Conservation (phyloP, 2,329 filamentous ascomycete genomes). For the Epichloe baconii region DNA sequence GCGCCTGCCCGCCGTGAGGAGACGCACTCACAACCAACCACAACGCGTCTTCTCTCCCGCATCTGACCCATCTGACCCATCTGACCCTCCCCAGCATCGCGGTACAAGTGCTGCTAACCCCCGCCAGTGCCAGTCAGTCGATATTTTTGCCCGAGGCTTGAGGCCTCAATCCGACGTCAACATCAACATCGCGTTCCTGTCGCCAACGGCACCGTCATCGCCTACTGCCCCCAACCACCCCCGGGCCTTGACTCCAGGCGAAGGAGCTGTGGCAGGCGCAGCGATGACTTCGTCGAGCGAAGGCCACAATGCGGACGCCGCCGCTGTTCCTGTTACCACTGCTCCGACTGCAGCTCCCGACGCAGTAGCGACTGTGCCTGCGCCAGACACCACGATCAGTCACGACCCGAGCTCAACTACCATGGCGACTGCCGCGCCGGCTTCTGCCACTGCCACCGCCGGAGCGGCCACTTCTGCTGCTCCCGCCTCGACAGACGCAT, state of each 20-base stretch:
- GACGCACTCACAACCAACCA: slow-evolving; percentile 11
- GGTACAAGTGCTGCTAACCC: not conserved
- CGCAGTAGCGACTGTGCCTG: slow-evolving; percentile 1
- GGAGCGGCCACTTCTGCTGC: not conserved
- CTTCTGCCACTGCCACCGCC: not conserved
- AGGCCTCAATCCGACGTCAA: not conserved
- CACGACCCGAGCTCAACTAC: not conserved
- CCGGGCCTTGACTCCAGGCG: slow-evolving; percentile 23
- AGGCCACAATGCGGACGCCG: slow-evolving; percentile 16
- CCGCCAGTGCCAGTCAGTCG: not conserved
- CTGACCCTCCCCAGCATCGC: slow-evolving; percentile 9
- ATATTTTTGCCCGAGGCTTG: slow-evolving; percentile 12
- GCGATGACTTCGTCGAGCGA: slow-evolving; percentile 49
- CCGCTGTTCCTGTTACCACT: slow-evolving; percentile 4
- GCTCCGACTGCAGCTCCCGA: slow-evolving; percentile 6
- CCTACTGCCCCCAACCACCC: slow-evolving; percentile 1
- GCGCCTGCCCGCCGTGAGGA: not conserved
- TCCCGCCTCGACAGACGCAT: not conserved
- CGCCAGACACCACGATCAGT: not conserved
- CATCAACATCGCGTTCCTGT: slow-evolving; percentile 1
- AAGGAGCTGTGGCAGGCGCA: slow-evolving; percentile 42
- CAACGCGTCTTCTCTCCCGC: slow-evolving; percentile 8
- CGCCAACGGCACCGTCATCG: slow-evolving; percentile 3
- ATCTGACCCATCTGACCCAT: not conserved
- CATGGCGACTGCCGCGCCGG: not conserved